phyloP scores from a whole-genome alignment of 2,329 filamentous ascomycete genomes.

The Stachybotrys chartarum region DNA sequence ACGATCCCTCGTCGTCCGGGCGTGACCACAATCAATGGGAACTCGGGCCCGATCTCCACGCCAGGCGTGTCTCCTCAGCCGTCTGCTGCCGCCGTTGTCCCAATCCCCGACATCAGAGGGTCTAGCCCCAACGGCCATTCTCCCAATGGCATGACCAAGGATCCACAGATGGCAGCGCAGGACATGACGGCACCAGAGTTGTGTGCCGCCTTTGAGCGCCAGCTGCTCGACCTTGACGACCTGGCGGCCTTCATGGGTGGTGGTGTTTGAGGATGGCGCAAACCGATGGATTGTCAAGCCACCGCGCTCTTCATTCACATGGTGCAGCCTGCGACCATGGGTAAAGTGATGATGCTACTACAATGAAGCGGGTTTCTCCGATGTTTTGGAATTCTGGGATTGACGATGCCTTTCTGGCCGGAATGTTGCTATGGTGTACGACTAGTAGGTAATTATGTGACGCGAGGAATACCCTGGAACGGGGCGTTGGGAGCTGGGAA shows the following conservation, averaged over 20 bases:
- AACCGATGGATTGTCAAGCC: background rate
- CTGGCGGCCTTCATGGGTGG: slow-evolving; percentile 57
- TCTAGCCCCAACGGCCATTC: slow-evolving; percentile 20
- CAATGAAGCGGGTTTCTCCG: too few species aligned
- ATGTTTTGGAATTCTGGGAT: too few species aligned
- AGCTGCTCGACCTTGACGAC: slow-evolving; percentile 53
- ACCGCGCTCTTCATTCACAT: too few species aligned
- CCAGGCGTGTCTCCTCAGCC: slow-evolving; percentile 39
- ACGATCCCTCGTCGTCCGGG: slow-evolving; percentile 42
- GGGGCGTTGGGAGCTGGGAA: background rate
- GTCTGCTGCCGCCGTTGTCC: slow-evolving; percentile 14
- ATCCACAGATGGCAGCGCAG: slow-evolving; percentile 27
- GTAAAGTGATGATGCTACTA: too few species aligned
- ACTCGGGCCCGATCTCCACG: slow-evolving; percentile 40
- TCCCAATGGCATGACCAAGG: slow-evolving; percentile 23
- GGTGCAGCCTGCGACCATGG: too few species aligned
- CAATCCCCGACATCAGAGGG: slow-evolving; percentile 26
- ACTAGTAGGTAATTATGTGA: slow-evolving; percentile 1
- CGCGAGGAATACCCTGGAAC: background rate
- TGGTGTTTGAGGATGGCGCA: slow-evolving; percentile 34
- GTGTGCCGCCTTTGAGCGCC: slow-evolving; percentile 51
- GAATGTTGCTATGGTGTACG: background rate
- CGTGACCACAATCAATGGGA: slow-evolving; percentile 53
- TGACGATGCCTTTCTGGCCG: too few species aligned
- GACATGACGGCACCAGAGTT: slow-evolving; percentile 55